A percentile compares a stretch with the other conserved stretches of the same genome.
These are phyloP conservation scores for apple (Malus domestica) DNA, from an alignment of 306 rosid species.

Conservation along the genomic window ASM211411v1 NC_041798.1:40766501-40767000, in stretches of 20 bases:
- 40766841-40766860: conserved; percentile 36
- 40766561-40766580: no score
- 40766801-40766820: conserved; percentile 39
- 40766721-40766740: conserved; percentile 4
- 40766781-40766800: conserved; percentile 30
- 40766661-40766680: not conserved
- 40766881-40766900: not conserved
- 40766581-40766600: no score
- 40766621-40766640: no score
- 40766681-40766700: not conserved
- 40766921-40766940: not conserved
- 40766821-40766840: conserved; percentile 28
- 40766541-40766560: no score
- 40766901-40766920: not conserved
- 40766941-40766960: conserved; percentile 86
- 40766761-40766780: conserved; percentile 20
- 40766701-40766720: conserved; percentile 18
- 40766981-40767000: conserved; percentile 91
- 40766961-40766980: conserved; percentile 90
- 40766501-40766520: no score
- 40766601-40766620: not conserved
- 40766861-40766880: conserved; percentile 46
- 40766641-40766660: not conserved
- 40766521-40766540: no score
- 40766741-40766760: conserved; percentile 1